A percentile compares a stretch with the other conserved stretches of the same genome.
These are phyloP conservation scores for Thermochaetoides thermophila DNA, from an alignment of 495 filamentous ascomycete genomes.

Conservation along the genomic window DNA sequence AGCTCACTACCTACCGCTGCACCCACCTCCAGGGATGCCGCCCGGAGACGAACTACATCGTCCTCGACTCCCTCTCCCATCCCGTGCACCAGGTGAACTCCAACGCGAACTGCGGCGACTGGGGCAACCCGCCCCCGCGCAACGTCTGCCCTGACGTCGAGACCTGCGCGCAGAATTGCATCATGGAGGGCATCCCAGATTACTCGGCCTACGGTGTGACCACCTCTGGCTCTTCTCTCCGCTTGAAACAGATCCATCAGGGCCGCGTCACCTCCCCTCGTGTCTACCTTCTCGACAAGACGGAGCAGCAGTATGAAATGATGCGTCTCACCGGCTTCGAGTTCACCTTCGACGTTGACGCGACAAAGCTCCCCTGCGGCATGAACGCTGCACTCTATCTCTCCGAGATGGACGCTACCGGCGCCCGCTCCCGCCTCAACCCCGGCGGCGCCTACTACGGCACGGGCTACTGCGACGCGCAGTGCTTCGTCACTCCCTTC, in stretches of 20 bases:
- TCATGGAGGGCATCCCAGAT: constrained; percentile 34
- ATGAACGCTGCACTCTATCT: constrained; percentile 57
- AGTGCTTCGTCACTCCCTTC: constrained; percentile 44
- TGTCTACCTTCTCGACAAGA: constrained; percentile 43
- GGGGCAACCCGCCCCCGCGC: constrained; percentile 27
- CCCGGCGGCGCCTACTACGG: constrained; percentile 49
- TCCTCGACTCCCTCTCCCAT: constrained; percentile 37
- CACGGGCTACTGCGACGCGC: constrained; percentile 58
- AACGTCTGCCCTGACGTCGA: constrained; percentile 33
- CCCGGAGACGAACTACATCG: constrained; percentile 35
- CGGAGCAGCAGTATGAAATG: constrained; percentile 42
- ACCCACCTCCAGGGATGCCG: constrained; percentile 36
- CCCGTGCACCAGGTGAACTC: constrained; percentile 11
- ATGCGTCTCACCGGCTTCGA: constrained; percentile 44
- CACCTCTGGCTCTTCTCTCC: constrained; percentile 31
- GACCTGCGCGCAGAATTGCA: constrained; percentile 35
- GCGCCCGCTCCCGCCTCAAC: constrained; percentile 40
- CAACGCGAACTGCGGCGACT: constrained; percentile 24
- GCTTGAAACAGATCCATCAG: constrained; percentile 26
- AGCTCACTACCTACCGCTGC: constrained; percentile 43
- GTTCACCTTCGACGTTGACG: constrained; percentile 51
- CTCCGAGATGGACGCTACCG: constrained; percentile 44
- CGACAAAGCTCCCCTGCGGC: constrained; percentile 45
- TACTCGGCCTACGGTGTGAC: constrained; percentile 31
- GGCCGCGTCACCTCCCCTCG: constrained; percentile 30